These are phyloP conservation scores for Fusarium sp. DNA, from an alignment of 2,329 filamentous ascomycete species.

Conservation along the genomic window DNA sequence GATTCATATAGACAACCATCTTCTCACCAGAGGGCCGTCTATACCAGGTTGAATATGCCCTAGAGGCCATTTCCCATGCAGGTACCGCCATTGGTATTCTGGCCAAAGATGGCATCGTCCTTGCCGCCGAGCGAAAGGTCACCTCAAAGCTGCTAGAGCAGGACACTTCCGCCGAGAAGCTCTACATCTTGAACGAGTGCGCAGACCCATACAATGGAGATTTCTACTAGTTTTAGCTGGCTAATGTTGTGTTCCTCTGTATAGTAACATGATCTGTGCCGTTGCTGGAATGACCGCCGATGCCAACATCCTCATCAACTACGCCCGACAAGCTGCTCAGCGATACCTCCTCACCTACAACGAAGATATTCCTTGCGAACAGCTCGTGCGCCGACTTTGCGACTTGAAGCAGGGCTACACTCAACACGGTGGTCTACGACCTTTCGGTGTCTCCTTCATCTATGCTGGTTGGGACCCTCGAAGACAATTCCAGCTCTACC, in stretches of 20 bases:
- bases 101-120: slow-evolving; percentile 97
- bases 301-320: slow-evolving; percentile 99
- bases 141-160: slow-evolving; percentile 99
- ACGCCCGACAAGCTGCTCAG: slow-evolving; percentile 96
- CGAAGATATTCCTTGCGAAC: slow-evolving; percentile 99
- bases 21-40: slow-evolving; percentile 99
- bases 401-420: slow-evolving; percentile 99
- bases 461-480: slow-evolving; percentile 98
- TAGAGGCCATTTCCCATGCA: slow-evolving; percentile 98
- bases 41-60: slow-evolving; percentile 99
- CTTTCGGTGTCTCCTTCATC: slow-evolving; percentile 99
- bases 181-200: slow-evolving; percentile 98
- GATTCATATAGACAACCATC: slow-evolving; percentile 86
- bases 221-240: neutral
- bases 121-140: slow-evolving; percentile 98
- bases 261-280: slow-evolving; percentile 99
- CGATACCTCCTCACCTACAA: slow-evolving; percentile 99
- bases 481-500: slow-evolving; percentile 97
- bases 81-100: slow-evolving; percentile 97
- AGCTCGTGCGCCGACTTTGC: slow-evolving; percentile 95
- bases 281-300: slow-evolving; percentile 99
- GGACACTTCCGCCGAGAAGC: slow-evolving; percentile 99
- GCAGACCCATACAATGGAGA: slow-evolving; percentile 49
- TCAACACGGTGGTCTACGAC: slow-evolving; percentile 96
- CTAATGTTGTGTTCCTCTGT: slow-evolving; percentile 18